phyloP scores from a whole-genome alignment of 106 monocot genomes.

The Dendrobium nobile region DNA sequence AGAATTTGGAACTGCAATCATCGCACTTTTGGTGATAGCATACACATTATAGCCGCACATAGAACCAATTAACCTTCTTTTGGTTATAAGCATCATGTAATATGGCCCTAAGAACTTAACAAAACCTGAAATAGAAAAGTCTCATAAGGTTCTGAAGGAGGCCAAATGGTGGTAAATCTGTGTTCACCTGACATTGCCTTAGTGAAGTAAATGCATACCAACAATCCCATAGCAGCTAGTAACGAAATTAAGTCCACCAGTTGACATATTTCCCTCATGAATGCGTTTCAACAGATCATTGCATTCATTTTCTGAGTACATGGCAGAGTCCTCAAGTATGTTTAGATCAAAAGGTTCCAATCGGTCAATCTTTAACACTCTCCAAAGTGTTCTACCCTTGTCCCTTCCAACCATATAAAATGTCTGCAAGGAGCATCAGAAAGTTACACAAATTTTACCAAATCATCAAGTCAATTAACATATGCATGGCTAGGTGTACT shows the following conservation, averaged over 20 bases:
- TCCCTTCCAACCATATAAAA: constrained; percentile 90
- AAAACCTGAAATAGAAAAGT: constrained; percentile 42
- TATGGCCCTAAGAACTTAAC: constrained; percentile 71
- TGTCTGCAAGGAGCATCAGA: constrained; percentile 24
- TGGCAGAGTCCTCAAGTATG: constrained; percentile 55
- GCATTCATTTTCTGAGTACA: constrained; percentile 46
- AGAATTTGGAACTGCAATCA: constrained; percentile 58
- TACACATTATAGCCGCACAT: constrained; percentile 67
- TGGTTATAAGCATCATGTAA: constrained; percentile 69
- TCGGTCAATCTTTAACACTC: constrained; percentile 66
- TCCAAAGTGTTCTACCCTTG: constrained; percentile 49
- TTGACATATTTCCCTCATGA: constrained; percentile 57
- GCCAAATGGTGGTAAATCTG: background rate
- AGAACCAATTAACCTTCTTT: constrained; percentile 49
- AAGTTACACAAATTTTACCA: too few species aligned
- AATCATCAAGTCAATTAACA: too few species aligned
- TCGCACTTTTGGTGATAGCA: constrained; percentile 55
- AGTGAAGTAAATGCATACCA: constrained; percentile 36
- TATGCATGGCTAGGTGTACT: too few species aligned
- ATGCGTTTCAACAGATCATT: constrained; percentile 49
- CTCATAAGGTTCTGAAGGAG: background rate
- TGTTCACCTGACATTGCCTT: too few species aligned
- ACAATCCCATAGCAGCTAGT: constrained; percentile 86
- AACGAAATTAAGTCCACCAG: constrained; percentile 77
- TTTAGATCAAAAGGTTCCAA: constrained; percentile 56